Percentiles rank a stretch among this genome's conserved stretches.
Conservation (phyloP, 2,329 filamentous ascomycete species). For the Ophiosphaerella herpotricha region DNA sequence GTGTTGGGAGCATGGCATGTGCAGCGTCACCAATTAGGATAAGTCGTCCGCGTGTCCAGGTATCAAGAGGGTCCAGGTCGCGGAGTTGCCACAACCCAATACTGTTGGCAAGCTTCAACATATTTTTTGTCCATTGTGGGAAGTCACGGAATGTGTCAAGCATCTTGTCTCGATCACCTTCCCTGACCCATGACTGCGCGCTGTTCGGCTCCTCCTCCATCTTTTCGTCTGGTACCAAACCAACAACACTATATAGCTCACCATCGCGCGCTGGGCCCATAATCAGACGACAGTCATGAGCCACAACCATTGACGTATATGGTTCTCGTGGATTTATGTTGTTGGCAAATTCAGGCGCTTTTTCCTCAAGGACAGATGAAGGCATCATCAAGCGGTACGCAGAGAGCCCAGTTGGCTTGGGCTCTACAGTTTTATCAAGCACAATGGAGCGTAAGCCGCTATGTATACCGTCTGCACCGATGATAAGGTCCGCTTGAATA, state of each 20-base stretch:
- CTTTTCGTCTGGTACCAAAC: conserved; percentile 51
- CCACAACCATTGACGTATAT: conserved; percentile 54
- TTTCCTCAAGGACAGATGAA: conserved; percentile 20
- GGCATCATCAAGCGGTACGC: conserved; percentile 47
- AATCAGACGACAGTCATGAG: conserved; percentile 49
- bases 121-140: conserved; percentile 46
- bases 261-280: conserved; percentile 53
- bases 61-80: conserved; percentile 50
- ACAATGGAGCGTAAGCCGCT: conserved; percentile 28
- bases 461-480: conserved; percentile 60
- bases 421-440: conserved; percentile 18
- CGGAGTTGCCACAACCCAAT: conserved; percentile 54
- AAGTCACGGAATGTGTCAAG: conserved; percentile 50
- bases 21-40: conserved; percentile 63
- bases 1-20: conserved; percentile 59
- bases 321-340: conserved; percentile 46
- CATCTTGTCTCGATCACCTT: conserved; percentile 45
- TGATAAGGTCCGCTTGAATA: conserved; percentile 54
- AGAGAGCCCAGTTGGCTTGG: conserved; percentile 45
- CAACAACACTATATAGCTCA: conserved; percentile 51
- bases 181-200: conserved; percentile 48
- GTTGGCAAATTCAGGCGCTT: conserved; percentile 24
- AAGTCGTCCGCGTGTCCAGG: conserved; percentile 54
- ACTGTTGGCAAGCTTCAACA: conserved; percentile 39
- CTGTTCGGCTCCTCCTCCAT: conserved; percentile 46